These are phyloP conservation scores for Solanum neorickii DNA, from an alignment of 257 asterid genomes.

Conservation along the genomic window DNA sequence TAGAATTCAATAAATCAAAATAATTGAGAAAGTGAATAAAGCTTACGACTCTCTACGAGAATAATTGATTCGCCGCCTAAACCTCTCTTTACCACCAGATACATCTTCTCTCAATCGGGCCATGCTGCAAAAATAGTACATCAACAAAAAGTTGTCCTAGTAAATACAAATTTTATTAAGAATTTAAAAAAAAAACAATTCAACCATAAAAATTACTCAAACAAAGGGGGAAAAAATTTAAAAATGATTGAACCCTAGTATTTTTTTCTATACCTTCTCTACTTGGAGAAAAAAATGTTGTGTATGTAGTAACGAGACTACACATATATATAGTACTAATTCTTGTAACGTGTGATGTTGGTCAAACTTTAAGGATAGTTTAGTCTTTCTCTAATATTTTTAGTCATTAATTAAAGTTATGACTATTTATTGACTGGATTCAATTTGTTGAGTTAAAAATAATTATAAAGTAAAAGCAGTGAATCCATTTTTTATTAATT, in stretches of 20 bases:
- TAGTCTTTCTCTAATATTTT: background rate
- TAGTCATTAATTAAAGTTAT: background rate
- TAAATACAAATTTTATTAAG: background rate
- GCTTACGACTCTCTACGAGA: slow-evolving; percentile 79
- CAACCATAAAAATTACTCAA: background rate
- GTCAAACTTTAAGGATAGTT: background rate
- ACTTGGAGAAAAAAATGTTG: background rate
- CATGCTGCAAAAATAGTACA: slow-evolving; percentile 38
- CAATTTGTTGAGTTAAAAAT: background rate
- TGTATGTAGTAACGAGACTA: background rate
- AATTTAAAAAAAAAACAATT: background rate
- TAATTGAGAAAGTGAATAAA: background rate
- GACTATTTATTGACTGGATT: background rate
- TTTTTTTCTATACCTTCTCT: background rate
- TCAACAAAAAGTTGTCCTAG: slow-evolving; percentile 6
- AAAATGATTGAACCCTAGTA: background rate
- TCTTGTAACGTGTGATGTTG: background rate
- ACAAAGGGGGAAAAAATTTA: background rate
- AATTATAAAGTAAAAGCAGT: background rate
- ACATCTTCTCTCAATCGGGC: slow-evolving; percentile 70
- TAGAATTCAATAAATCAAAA: background rate
- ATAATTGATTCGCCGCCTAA: slow-evolving; percentile 61
- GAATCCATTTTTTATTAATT: no score
- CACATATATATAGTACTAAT: background rate
- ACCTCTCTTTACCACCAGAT: slow-evolving; percentile 41